phyloP scores from a whole-genome alignment of 495 filamentous ascomycete species.

The Lichenothelia convexa region DNA sequence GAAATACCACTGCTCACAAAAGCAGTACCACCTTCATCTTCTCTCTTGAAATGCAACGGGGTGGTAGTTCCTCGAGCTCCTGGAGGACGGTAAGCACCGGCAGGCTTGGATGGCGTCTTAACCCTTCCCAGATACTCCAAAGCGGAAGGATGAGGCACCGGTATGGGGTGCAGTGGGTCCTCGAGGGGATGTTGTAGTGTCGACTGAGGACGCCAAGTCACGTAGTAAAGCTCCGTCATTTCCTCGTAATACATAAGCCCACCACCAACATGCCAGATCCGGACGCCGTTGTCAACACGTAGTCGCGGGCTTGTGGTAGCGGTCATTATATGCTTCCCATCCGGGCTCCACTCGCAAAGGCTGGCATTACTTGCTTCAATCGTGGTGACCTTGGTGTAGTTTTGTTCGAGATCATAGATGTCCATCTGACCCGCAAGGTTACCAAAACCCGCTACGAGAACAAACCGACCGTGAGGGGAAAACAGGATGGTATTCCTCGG shows the following conservation, averaged over 20 bases:
- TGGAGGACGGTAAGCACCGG: conserved; percentile 90
- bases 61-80: conserved; percentile 79
- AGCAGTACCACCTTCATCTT: conserved; percentile 88
- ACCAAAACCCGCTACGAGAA: conserved; percentile 87
- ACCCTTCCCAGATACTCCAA: conserved; percentile 62
- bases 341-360: conserved; percentile 90
- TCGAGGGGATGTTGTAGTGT: conserved; percentile 37
- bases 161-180: conserved; percentile 62
- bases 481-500: conserved; percentile 92
- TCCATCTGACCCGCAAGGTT: conserved; percentile 97
- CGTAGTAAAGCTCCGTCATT: conserved; percentile 82
- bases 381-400: conserved; percentile 76
- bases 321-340: conserved; percentile 85
- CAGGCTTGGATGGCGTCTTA: conserved; percentile 85
- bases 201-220: conserved; percentile 69
- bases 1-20: conserved; percentile 64
- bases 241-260: conserved; percentile 88
- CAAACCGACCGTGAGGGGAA: conserved; percentile 83
- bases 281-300: conserved; percentile 89
- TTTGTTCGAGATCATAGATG: conserved; percentile 84
- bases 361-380: conserved; percentile 92
- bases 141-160: conserved; percentile 69
- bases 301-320: conserved; percentile 89
- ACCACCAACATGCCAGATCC: conserved; percentile 85
- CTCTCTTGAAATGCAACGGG: conserved; percentile 87